Percentiles rank a stretch among this genome's conserved stretches.
Conservation (phyloP, 371 early-diverging fungal genomes). For the Circinella umbellata region DNA sequence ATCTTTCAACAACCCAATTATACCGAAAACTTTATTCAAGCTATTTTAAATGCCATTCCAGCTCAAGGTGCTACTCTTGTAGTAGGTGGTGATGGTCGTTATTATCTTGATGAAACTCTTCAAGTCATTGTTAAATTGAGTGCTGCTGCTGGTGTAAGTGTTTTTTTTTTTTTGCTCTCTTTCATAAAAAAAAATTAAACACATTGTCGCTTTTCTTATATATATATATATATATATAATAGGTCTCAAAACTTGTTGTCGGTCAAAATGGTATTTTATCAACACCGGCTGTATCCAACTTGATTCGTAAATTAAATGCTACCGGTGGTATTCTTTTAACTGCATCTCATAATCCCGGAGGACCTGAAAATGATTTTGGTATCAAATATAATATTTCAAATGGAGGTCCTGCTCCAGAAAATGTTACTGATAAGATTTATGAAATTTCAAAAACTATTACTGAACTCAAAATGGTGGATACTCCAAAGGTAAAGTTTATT, state of each 20-base stretch:
- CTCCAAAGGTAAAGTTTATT: constrained; percentile 62
- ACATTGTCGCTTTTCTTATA: no score
- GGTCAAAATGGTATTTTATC: constrained; percentile 95
- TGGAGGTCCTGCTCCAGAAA: constrained; percentile 97
- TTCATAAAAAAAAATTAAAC: not conserved
- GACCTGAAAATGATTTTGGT: constrained; percentile 97
- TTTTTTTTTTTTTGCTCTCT: not conserved
- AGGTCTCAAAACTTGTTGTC: constrained; percentile 88
- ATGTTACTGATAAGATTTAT: constrained; percentile 91
- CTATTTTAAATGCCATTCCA: constrained; percentile 85
- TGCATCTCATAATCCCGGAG: constrained; percentile 98
- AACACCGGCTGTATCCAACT: constrained; percentile 95
- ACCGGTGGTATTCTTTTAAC: constrained; percentile 95
- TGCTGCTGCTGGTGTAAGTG: constrained; percentile 84
- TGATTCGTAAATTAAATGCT: constrained; percentile 89
- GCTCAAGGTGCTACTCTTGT: constrained; percentile 84
- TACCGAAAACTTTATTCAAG: constrained; percentile 95
- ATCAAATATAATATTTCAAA: constrained; percentile 97
- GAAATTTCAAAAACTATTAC: constrained; percentile 73
- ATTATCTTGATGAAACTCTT: constrained; percentile 83
- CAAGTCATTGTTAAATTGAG: constrained; percentile 89
- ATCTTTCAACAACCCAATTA: constrained; percentile 94
- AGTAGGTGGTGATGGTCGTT: constrained; percentile 97
- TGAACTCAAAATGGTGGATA: constrained; percentile 68
- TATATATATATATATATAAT: not conserved